phyloP scores from a whole-genome alignment of 2,329 filamentous ascomycete genomes.

The Leptographium radiaticola region DNA sequence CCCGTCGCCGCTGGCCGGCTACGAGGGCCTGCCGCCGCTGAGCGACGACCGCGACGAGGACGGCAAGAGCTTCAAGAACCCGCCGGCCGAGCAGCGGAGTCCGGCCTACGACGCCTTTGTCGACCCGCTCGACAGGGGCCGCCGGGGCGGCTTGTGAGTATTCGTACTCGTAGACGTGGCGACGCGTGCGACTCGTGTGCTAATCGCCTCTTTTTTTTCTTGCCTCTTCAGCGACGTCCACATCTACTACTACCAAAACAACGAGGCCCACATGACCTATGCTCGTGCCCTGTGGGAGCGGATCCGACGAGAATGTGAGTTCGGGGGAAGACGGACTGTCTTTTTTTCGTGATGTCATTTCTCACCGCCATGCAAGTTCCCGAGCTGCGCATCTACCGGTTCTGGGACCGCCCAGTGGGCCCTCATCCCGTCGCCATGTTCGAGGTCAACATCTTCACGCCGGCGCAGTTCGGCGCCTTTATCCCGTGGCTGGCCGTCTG shows the following conservation, averaged over 20 bases:
- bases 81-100: conserved; percentile 45
- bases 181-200: conserved; percentile 4
- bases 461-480: conserved; percentile 80
- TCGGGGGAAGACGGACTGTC: background rate
- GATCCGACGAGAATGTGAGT: conserved; percentile 64
- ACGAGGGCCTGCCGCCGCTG: conserved; percentile 41
- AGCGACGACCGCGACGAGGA: conserved; percentile 50
- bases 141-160: conserved; percentile 56
- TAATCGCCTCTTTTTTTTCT: background rate
- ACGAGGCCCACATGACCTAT: conserved; percentile 48
- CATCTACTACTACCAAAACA: conserved; percentile 65
- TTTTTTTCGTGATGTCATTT: background rate
- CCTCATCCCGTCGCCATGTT: conserved; percentile 84
- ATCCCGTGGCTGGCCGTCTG: conserved; percentile 74
- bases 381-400: conserved; percentile 66
- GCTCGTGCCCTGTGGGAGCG: conserved; percentile 64
- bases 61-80: conserved; percentile 66
- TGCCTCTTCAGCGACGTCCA: conserved; percentile 51
- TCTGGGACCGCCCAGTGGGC: conserved; percentile 68
- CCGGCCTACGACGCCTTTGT: conserved; percentile 58
- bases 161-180: no score
- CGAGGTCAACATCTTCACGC: conserved; percentile 79
- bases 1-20: conserved; percentile 44
- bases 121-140: conserved; percentile 51
- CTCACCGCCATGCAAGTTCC: conserved; percentile 47